A percentile compares a stretch with the other conserved stretches of the same genome.
Evolutionary conservation across 805 yeast genomes (phyloP).

Genomic region (Kodamaea fukazawae): DNA sequence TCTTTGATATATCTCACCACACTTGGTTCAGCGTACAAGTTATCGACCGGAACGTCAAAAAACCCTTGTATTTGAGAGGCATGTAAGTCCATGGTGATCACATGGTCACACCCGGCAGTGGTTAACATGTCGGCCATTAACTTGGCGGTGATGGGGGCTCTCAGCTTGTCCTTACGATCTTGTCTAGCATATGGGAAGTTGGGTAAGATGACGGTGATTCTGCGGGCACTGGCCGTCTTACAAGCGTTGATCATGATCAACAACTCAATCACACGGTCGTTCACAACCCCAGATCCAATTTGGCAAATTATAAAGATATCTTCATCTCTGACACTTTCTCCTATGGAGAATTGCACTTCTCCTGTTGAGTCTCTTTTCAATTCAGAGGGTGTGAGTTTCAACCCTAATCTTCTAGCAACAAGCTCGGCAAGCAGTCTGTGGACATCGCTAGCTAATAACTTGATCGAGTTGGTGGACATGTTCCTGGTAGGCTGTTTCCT

Average conservation of each 20-base stretch:
- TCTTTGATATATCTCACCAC: slow-evolving; percentile 74
- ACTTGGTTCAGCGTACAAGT: slow-evolving; percentile 79
- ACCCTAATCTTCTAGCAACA: slow-evolving; percentile 61
- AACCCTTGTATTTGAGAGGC: slow-evolving; percentile 91
- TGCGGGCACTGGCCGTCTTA: slow-evolving; percentile 76
- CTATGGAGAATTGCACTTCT: slow-evolving; percentile 73
- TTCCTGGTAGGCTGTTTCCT: slow-evolving; percentile 6
- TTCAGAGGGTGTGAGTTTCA: slow-evolving; percentile 59
- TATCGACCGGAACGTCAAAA: slow-evolving; percentile 80
- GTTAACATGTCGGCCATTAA: slow-evolving; percentile 78
- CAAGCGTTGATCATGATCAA: slow-evolving; percentile 80
- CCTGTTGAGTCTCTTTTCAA: slow-evolving; percentile 66
- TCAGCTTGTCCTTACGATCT: slow-evolving; percentile 78
- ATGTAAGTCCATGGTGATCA: slow-evolving; percentile 82
- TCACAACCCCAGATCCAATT: slow-evolving; percentile 74
- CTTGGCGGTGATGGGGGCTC: slow-evolving; percentile 86
- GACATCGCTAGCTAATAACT: slow-evolving; percentile 63
- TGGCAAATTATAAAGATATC: slow-evolving; percentile 78
- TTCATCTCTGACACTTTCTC: slow-evolving; percentile 82
- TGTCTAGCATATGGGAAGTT: slow-evolving; percentile 88
- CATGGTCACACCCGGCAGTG: slow-evolving; percentile 84
- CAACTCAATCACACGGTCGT: slow-evolving; percentile 71
- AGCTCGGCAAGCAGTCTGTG: slow-evolving; percentile 67
- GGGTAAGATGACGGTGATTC: slow-evolving; percentile 80
- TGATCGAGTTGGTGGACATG: slow-evolving; percentile 74